phyloP scores from a whole-genome alignment of 345 rosid genomes.

The Linum trigynum region DNA sequence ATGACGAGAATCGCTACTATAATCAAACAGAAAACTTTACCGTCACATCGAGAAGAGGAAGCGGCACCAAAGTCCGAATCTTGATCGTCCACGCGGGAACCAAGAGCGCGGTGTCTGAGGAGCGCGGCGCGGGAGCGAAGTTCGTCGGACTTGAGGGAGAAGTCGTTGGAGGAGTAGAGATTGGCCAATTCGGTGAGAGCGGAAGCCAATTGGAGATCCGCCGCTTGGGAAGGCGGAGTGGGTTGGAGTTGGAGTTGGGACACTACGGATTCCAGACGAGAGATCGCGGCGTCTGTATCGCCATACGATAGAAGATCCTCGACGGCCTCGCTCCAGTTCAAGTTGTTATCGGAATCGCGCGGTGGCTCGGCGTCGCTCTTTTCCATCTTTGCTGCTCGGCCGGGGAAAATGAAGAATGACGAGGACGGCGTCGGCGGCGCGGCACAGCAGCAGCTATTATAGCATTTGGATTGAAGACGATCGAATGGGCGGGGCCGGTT shows the following conservation, averaged over 20 bases:
- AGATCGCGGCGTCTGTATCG: slow-evolving; percentile 48
- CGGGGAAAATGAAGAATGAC: too few species aligned
- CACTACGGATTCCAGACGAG: slow-evolving; percentile 52
- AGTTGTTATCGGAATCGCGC: slow-evolving; percentile 2
- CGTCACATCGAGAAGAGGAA: slow-evolving; percentile 10
- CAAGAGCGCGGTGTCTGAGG: slow-evolving; percentile 34
- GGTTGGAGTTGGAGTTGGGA: slow-evolving; percentile 29
- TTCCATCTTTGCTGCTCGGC: background rate
- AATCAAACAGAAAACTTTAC: background rate
- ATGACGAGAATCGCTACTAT: background rate
- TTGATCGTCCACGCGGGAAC: slow-evolving; percentile 6
- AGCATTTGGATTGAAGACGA: too few species aligned
- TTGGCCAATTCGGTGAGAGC: slow-evolving; percentile 53
- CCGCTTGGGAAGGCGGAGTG: slow-evolving; percentile 18
- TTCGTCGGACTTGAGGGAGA: slow-evolving; percentile 71
- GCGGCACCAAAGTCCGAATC: background rate
- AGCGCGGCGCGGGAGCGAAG: slow-evolving; percentile 49
- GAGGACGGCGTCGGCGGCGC: too few species aligned
- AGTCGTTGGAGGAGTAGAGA: slow-evolving; percentile 60
- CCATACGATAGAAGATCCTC: slow-evolving; percentile 70
- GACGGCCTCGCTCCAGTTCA: slow-evolving; percentile 68
- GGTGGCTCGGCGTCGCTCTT: background rate
- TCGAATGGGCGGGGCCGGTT: too few species aligned
- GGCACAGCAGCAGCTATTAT: too few species aligned
- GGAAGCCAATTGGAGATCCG: slow-evolving; percentile 42